Evolutionary conservation across 2,329 filamentous ascomycete species (phyloP).

Genomic region (Ophiobolus disseminans): DNA sequence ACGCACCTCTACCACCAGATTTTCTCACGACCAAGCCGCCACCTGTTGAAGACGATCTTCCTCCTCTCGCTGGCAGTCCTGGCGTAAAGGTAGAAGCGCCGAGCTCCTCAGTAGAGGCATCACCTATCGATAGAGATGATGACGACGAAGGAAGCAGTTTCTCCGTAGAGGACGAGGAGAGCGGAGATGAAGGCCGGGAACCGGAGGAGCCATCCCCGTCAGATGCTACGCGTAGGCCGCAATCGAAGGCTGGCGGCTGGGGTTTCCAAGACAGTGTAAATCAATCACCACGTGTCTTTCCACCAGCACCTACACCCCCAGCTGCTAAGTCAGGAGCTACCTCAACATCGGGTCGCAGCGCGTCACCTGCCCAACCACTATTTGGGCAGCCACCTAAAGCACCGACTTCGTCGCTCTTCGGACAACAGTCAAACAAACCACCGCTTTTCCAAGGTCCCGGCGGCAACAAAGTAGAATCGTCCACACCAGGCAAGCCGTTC

Average conservation of each 20-base stretch:
- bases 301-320: slow-evolving; percentile 44
- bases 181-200: slow-evolving; percentile 53
- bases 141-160: slow-evolving; percentile 49
- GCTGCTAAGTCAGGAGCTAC: slow-evolving; percentile 32
- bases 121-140: slow-evolving; percentile 37
- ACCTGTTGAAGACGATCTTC: slow-evolving; percentile 48
- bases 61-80: slow-evolving; percentile 57
- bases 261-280: slow-evolving; percentile 31
- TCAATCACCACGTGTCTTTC: slow-evolving; percentile 33
- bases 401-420: slow-evolving; percentile 23
- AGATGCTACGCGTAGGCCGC: slow-evolving; percentile 23
- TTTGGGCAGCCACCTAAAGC: slow-evolving; percentile 22
- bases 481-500: slow-evolving; percentile 46
- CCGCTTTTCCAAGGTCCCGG: no score
- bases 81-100: slow-evolving; percentile 52
- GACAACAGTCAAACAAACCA: slow-evolving; percentile 17
- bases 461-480: slow-evolving; percentile 12
- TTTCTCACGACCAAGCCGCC: slow-evolving; percentile 39
- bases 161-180: slow-evolving; percentile 52
- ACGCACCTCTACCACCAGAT: slow-evolving; percentile 50
- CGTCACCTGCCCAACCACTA: slow-evolving; percentile 26
- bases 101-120: slow-evolving; percentile 42
- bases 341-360: slow-evolving; percentile 28
- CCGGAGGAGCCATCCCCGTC: slow-evolving; percentile 49
- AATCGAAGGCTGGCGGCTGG: slow-evolving; percentile 16